Evolutionary conservation across 2,329 filamentous ascomycete genomes (phyloP), one percentile per base, ranked within the genome.

Genomic region (Pseudogymnoascus sp.): DNA sequence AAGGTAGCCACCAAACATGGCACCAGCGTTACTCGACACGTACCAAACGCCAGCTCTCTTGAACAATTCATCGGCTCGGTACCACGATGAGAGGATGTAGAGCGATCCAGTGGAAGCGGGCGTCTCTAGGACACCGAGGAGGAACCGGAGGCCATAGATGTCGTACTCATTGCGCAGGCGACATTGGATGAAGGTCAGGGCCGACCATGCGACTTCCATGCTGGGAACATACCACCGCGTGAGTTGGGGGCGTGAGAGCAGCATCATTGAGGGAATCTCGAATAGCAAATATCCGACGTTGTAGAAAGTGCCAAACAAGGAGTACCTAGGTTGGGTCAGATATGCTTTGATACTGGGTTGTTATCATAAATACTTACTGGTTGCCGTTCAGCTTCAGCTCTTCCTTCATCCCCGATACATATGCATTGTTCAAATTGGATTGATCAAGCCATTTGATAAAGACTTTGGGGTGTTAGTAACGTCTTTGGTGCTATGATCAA

Each of bases 361-460:
- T 1, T 52, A 28, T 42, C 2, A 7, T 14, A 5, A 62, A 9
- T 6, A 11, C 60, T 23, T 63, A 75, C 64, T 79, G 67, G 45
- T 79, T 79, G 4, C 75, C 76, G 30, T 75, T 71, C 19, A 79
- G 71, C 0, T 77, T 74, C 52, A 83, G 74, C 49, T 82, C 75
- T 62, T 81, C 74, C 59, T 78, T 74, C 78, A 80, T 79, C 0
- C 78, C 79, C 0, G 75, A 77, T 0, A 79, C 76, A 62, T 77
- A 80, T 3, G 79, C 78, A 61, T 70, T 70, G 23, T 28, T 68
- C 25, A 71, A 59, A 25, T 70, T 70, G 3, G 72, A 67, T 67
- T 76, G 75, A 65, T 77, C 74, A 2, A 77, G 72, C 28, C 74
- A 74, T 68, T 79, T 79, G 68, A 78, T 75, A 60, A 78, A 77